Conservation (phyloP, 2,329 filamentous ascomycete species). For the Sporothrix globosa region DNA sequence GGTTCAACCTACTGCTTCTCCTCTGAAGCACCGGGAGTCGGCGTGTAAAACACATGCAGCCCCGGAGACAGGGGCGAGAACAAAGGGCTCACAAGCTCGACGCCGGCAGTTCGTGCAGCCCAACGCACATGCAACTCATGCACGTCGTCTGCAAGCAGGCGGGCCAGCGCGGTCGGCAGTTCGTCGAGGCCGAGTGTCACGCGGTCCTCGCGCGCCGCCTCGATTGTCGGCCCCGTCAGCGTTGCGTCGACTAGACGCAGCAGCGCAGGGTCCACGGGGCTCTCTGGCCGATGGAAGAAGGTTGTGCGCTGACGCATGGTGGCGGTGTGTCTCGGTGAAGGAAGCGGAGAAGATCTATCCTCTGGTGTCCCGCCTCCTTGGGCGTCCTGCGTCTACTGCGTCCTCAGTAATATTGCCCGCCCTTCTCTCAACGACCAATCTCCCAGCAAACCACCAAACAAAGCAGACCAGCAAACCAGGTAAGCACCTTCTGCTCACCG, state of each 20-base stretch:
- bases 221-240: slow-evolving; percentile 59
- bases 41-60: slow-evolving; percentile 78
- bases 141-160: slow-evolving; percentile 61
- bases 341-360: not conserved
- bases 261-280: slow-evolving; percentile 65
- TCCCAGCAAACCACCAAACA: not conserved
- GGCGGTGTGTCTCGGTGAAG: not conserved
- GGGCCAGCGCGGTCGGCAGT: slow-evolving; percentile 68
- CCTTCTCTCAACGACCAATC: not conserved
- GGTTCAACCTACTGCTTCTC: slow-evolving; percentile 27
- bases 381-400: no score
- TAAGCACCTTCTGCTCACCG: slow-evolving; percentile 17
- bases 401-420: not conserved
- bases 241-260: slow-evolving; percentile 61
- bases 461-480: not conserved
- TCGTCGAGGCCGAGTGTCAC: slow-evolving; percentile 74
- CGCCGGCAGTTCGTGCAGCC: slow-evolving; percentile 64
- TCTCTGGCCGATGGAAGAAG: slow-evolving; percentile 69
- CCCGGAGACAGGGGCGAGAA: slow-evolving; percentile 76
- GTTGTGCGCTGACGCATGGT: slow-evolving; percentile 80
- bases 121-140: slow-evolving; percentile 80
- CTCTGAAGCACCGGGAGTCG: slow-evolving; percentile 41
- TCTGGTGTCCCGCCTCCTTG: not conserved
- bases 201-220: slow-evolving; percentile 76
- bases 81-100: slow-evolving; percentile 68